Base-by-base conservation (phyloP, 2,329 filamentous ascomycete genomes). In the Pseudogymnoascus pannorum region DNA sequence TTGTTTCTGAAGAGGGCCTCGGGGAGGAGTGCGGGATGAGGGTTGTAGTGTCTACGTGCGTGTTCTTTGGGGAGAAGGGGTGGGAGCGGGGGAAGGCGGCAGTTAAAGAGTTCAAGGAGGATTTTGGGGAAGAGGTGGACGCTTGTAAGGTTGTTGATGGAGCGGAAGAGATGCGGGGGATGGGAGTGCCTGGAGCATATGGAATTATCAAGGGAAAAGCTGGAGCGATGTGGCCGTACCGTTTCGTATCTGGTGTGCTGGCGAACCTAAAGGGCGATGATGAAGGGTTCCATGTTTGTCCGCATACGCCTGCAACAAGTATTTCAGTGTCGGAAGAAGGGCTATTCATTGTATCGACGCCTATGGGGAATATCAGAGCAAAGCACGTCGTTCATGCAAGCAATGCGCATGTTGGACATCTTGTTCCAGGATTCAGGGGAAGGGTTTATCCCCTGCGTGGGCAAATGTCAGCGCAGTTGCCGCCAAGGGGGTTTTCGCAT, bases 301-400 rank as follows among this genome's bases (percentile, higher is more conserved):
- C 74, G 4, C 63, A 72, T 48, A 79, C 78, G 2, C 64, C 66
- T 0, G 76, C 75, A 11, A 66, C 78, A 12, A 61, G 59, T 4
- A 31, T 63, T 0, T 61, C 62, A n/a, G 36, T 61, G 1, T 44
- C 65, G 5, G 12, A 65, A 0, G 63, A 70, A 4, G 68, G 44
- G 24, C 75, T 71, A 1, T 81, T 79, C 66, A 68, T 70, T 1
- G 66, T 85, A 4, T 65, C 72, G 4, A 85, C 82, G 1, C 60
- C 66, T 0, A 72, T 77, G 5, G 81, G 81, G 2, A 64, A 42
- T 0, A 73, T 85, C 33, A 69, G 67, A 3, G 74, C 81, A 6
- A 72, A 73, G 0, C 78, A 85, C 59, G 73, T 87, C 1, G 74
- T 86, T 2, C 81, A 87, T 64, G 80, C 81, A 6, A 86, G 82